phyloP scores from a whole-genome alignment of 2,329 filamentous ascomycete species.

The Rutstroemia sydowiana region DNA sequence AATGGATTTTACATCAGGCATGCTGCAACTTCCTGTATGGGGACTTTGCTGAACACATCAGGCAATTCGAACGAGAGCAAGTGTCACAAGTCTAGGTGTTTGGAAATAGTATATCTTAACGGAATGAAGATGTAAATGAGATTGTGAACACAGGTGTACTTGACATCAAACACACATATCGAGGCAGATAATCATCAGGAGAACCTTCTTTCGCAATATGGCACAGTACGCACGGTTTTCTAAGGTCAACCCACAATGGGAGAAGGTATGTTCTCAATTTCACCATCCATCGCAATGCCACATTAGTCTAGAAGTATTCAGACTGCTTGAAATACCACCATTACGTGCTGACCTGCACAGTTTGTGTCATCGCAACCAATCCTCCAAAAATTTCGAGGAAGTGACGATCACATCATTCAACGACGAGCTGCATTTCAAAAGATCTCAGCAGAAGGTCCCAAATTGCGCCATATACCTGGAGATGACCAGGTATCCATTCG shows the following conservation, averaged over 20 bases:
- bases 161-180: neutral
- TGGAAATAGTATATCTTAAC: neutral
- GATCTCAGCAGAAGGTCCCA: neutral
- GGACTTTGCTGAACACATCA: neutral
- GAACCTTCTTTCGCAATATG: neutral
- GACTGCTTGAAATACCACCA: neutral
- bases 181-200: neutral
- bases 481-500: neutral
- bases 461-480: neutral
- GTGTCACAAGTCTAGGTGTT: neutral
- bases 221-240: neutral
- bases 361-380: neutral
- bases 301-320: no score
- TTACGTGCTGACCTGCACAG: neutral
- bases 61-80: neutral
- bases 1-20: neutral
- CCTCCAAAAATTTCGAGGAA: neutral
- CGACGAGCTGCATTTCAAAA: neutral
- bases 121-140: neutral
- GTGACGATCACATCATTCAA: neutral
- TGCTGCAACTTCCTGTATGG: neutral
- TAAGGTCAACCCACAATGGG: neutral
- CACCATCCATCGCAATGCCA: neutral
- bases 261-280: neutral
- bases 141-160: neutral